Evolutionary conservation across 2,329 filamentous ascomycete species (phyloP).

Genomic region (Pseudocercospora vitis): DNA sequence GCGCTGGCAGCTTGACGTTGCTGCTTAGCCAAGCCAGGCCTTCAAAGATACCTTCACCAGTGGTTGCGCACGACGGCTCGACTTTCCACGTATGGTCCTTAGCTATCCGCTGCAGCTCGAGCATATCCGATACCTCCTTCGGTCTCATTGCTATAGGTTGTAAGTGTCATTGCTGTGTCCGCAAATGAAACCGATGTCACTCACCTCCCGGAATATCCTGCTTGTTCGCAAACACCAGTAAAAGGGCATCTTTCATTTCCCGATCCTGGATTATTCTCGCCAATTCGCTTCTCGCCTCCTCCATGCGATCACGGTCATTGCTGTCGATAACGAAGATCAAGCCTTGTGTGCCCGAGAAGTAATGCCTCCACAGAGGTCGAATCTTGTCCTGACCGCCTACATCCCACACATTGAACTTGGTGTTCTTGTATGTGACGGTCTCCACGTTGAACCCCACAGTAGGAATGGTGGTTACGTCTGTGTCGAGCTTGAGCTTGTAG

Average conservation of each 20-base stretch:
- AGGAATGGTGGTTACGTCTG: conserved; percentile 98
- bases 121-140: conserved; percentile 51
- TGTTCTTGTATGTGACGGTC: conserved; percentile 98
- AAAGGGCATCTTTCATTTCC: conserved; percentile 92
- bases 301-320: conserved; percentile 85
- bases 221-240: conserved; percentile 98
- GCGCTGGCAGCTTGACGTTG: conserved; percentile 47
- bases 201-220: conserved; percentile 81
- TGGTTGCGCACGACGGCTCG: conserved; percentile 55
- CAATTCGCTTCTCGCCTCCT: conserved; percentile 88
- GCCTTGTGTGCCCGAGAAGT: conserved; percentile 93
- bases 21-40: conserved; percentile 54
- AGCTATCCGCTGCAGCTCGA: conserved; percentile 52
- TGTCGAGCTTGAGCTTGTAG: conserved; percentile 99
- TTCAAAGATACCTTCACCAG: conserved; percentile 55
- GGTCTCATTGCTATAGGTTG: conserved; percentile 47
- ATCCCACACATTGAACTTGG: conserved; percentile 99
- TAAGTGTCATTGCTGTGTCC: conserved; percentile 5
- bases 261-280: conserved; percentile 97
- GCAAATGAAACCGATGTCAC: conserved; percentile 41
- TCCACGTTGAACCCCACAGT: conserved; percentile 99
- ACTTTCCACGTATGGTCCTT: conserved; percentile 56
- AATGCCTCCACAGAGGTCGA: conserved; percentile 93
- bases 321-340: conserved; percentile 99
- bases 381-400: conserved; percentile 99